Evolutionary conservation across 306 rosid genomes (phyloP).

Genomic region (Lathyrus oleraceus): DNA sequence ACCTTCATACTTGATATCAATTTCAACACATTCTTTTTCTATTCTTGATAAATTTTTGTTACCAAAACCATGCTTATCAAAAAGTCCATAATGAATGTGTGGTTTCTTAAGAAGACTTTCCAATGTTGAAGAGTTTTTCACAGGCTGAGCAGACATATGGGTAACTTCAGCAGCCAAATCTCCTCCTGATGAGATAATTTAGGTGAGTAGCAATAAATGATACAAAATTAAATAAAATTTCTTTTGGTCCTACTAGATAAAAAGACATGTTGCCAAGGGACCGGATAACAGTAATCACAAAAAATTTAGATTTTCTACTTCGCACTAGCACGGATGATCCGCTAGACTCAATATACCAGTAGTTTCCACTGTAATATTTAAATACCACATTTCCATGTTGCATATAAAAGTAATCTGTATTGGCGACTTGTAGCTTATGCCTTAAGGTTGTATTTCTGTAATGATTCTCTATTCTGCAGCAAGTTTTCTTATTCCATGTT

Average conservation of each 20-base stretch:
- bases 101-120: constrained; percentile 99
- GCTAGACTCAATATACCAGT: constrained; percentile 5
- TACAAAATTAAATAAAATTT: constrained; percentile 11
- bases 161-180: constrained; percentile 75
- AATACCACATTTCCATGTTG: background rate
- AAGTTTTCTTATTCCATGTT: background rate
- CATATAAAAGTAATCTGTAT: background rate
- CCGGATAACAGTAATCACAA: constrained; percentile 21
- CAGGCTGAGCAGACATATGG: constrained; percentile 75
- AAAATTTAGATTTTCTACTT: constrained; percentile 7
- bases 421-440: background rate
- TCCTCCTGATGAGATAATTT: constrained; percentile 59
- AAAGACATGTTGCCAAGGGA: background rate
- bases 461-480: background rate
- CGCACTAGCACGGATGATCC: background rate
- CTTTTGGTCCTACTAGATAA: background rate
- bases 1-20: constrained; percentile 94
- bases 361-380: constrained; percentile 13
- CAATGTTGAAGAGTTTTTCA: constrained; percentile 75
- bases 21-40: constrained; percentile 89
- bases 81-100: constrained; percentile 68
- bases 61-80: constrained; percentile 89
- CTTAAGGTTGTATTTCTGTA: background rate
- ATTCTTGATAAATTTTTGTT: constrained; percentile 58
- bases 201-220: constrained; percentile 6